phyloP scores from a whole-genome alignment of 768 basidiomycete species.

The Lanmaoa rubissima region DNA sequence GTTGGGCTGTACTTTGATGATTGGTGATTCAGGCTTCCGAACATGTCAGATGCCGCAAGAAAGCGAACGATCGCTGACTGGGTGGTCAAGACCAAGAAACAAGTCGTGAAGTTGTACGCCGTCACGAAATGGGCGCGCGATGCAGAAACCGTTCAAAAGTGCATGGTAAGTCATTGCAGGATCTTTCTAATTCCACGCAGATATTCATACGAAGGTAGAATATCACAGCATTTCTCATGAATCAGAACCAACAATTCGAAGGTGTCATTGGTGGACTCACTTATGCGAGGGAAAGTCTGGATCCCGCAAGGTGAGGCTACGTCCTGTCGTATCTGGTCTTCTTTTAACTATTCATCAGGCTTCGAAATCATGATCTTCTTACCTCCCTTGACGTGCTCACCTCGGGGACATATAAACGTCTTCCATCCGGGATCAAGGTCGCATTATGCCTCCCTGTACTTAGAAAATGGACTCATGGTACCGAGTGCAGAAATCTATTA shows the following conservation, averaged over 20 bases:
- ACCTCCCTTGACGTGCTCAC: conserved; percentile 90
- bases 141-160: conserved; percentile 79
- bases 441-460: conserved; percentile 15
- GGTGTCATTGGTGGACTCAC: conserved; percentile 60
- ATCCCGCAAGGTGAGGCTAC: conserved; percentile 66
- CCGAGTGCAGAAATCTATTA: conserved; percentile 58
- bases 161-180: conserved; percentile 55
- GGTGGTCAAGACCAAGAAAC: conserved; percentile 88
- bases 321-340: not conserved
- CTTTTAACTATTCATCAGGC: conserved; percentile 40
- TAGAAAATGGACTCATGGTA: conserved; percentile 21
- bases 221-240: conserved; percentile 82
- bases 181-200: not conserved
- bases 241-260: conserved; percentile 83
- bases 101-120: conserved; percentile 86
- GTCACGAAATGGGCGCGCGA: conserved; percentile 86
- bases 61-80: conserved; percentile 84
- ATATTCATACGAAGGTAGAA: conserved; percentile 48
- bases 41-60: conserved; percentile 77
- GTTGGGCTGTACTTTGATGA: conserved; percentile 1
- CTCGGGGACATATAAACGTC: conserved; percentile 78
- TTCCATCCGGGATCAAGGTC: conserved; percentile 83
- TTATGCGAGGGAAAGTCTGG: conserved; percentile 65
- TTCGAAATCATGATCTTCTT: conserved; percentile 90
- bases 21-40: conserved; percentile 54